Conservation (phyloP, 306 rosid species). For the Begonia masoniana region DNA sequence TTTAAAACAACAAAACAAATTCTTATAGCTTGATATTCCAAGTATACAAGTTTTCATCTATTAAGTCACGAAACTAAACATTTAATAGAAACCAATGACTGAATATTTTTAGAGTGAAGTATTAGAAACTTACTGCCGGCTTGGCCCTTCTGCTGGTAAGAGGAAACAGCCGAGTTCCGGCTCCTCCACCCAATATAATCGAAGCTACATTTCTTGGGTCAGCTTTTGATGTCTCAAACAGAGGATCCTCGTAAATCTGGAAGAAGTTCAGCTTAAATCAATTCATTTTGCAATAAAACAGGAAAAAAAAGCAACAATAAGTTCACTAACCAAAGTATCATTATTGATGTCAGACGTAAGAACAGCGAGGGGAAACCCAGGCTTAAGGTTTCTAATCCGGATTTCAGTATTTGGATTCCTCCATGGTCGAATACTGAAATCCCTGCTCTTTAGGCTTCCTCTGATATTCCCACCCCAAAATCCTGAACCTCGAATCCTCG, state of each 20-base stretch:
- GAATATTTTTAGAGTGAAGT: not conserved
- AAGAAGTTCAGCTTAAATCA: not conserved
- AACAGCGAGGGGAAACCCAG: conserved; percentile 21
- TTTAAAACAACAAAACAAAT: too few relatives aligned
- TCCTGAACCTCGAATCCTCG: conserved; percentile 18
- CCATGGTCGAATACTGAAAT: conserved; percentile 14
- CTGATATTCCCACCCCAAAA: conserved; percentile 45
- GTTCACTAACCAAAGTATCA: conserved; percentile 3
- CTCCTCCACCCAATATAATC: conserved; percentile 86
- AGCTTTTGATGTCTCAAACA: conserved; percentile 34
- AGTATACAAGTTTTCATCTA: not conserved
- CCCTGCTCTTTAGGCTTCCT: conserved; percentile 21
- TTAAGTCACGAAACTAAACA: not conserved
- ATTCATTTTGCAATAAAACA: too few relatives aligned
- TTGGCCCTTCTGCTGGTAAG: conserved; percentile 84
- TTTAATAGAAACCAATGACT: not conserved
- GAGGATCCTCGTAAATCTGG: conserved; percentile 33
- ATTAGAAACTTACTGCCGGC: conserved; percentile 49
- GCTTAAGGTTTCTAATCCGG: conserved; percentile 17
- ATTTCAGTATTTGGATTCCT: conserved; percentile 19
- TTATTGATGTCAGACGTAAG: conserved; percentile 38
- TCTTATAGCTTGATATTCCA: too few relatives aligned
- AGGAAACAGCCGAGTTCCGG: conserved; percentile 89
- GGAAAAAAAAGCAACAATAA: not conserved
- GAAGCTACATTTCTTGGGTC: conserved; percentile 83